Conservation (phyloP, 768 basidiomycete species). For the Suillus paluster region DNA sequence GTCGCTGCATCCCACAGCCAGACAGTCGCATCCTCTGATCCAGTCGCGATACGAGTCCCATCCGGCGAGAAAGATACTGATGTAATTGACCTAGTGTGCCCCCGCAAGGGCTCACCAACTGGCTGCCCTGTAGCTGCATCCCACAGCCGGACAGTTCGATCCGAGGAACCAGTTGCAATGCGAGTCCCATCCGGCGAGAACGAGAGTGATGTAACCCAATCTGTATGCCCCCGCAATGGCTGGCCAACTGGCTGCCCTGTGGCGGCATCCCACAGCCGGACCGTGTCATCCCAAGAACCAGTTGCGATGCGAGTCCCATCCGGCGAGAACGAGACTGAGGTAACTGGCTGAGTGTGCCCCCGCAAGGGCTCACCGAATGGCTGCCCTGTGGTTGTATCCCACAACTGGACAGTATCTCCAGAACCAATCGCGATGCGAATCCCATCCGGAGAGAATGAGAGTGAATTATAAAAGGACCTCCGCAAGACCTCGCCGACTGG, state of each 20-base stretch:
- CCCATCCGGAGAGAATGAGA: too few species aligned
- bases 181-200: constrained; percentile 15
- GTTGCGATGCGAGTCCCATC: constrained; percentile 11
- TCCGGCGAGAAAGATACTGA: constrained; percentile 9
- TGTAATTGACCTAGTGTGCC: constrained; percentile 2
- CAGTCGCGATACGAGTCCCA: too few species aligned
- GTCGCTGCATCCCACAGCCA: too few species aligned
- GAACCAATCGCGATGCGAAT: too few species aligned
- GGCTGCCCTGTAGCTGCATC: constrained; percentile 14
- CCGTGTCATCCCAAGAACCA: neutral
- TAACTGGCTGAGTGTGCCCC: neutral
- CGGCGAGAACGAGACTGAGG: constrained; percentile 9
- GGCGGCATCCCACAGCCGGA: constrained; percentile 7
- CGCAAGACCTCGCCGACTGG: too few species aligned
- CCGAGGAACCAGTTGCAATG: constrained; percentile 22
- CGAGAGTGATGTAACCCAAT: neutral
- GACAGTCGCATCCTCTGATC: too few species aligned
- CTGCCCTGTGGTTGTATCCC: too few species aligned
- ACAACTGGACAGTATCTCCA: too few species aligned
- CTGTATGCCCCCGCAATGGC: constrained; percentile 6
- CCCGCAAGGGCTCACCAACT: constrained; percentile 5
- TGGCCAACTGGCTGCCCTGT: constrained; percentile 6
- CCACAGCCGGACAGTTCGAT: constrained; percentile 23
- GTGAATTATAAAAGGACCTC: too few species aligned
- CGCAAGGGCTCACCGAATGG: too few species aligned